Conservation (phyloP, 441 rosid genomes). For the Manihot esculenta region DNA sequence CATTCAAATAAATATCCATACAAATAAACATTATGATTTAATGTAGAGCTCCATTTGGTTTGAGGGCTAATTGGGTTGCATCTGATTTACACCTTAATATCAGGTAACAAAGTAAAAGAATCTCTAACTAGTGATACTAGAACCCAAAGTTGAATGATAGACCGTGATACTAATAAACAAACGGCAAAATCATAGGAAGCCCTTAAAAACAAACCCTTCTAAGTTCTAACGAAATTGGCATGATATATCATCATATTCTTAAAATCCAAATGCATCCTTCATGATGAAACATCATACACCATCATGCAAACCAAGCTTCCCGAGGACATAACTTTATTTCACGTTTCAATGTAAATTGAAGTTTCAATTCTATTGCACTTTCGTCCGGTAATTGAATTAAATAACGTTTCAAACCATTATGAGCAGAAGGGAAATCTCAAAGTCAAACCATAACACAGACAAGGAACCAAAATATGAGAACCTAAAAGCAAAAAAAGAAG, state of each 20-base stretch:
- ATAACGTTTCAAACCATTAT: background rate
- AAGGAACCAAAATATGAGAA: background rate
- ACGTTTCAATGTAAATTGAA: no score
- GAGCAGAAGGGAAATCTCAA: background rate
- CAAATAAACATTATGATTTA: background rate
- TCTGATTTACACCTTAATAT: background rate
- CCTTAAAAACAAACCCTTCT: background rate
- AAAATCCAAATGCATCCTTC: background rate
- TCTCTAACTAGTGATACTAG: background rate
- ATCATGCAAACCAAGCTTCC: background rate
- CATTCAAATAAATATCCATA: background rate
- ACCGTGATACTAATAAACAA: background rate
- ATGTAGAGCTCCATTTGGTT: background rate
- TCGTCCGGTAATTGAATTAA: background rate
- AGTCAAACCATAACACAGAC: background rate
- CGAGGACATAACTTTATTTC: no score
- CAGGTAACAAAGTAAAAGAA: background rate
- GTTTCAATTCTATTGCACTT: background rate
- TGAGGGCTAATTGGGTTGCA: background rate
- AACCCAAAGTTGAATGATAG: background rate
- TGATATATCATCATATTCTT: no score
- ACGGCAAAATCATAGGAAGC: background rate
- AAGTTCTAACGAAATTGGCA: background rate
- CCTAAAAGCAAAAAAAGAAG: background rate
- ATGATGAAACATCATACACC: background rate